A percentile compares a stretch with the other conserved stretches of the same genome.
These are phyloP conservation scores for Aspergillus viridinutans DNA, from an alignment of 2,329 filamentous ascomycete genomes.

Conservation along the genomic window DNA sequence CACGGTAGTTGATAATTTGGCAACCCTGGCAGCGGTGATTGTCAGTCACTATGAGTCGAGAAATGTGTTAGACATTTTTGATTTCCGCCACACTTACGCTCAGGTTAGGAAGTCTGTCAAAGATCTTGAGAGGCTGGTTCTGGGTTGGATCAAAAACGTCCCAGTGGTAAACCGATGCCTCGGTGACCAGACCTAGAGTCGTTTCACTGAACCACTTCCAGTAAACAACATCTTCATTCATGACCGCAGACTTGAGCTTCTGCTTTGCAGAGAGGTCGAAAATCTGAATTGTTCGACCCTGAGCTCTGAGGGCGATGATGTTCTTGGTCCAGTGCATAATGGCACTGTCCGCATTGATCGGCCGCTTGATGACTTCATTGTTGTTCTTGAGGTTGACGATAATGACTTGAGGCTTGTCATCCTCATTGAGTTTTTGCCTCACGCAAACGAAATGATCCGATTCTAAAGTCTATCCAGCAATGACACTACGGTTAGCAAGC, in stretches of 20 bases:
- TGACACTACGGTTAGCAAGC: conserved; percentile 17
- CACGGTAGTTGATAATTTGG: conserved; percentile 99
- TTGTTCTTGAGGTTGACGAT: conserved; percentile 97
- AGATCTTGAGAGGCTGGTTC: conserved; percentile 78
- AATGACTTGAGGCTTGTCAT: conserved; percentile 84
- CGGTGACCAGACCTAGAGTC: conserved; percentile 84
- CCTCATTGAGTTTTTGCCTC: conserved; percentile 84
- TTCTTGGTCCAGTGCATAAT: conserved; percentile 99
- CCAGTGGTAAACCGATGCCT: conserved; percentile 92
- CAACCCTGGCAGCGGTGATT: conserved; percentile 58
- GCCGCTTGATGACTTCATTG: conserved; percentile 89
- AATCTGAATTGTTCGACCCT: conserved; percentile 91
- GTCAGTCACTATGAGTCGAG: not conserved
- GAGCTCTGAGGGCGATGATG: conserved; percentile 94
- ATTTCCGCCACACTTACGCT: conserved; percentile 53
- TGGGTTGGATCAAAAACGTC: conserved; percentile 86
- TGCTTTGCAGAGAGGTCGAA: conserved; percentile 91
- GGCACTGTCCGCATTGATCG: conserved; percentile 98
- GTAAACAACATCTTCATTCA: conserved; percentile 96
- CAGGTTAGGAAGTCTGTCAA: conserved; percentile 89
- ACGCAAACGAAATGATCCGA: conserved; percentile 96
- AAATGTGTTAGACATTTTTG: not conserved
- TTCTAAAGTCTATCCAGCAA: conserved; percentile 73
- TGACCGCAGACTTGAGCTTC: conserved; percentile 93
- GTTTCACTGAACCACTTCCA: conserved; percentile 98